Evolutionary conservation across 805 yeast genomes (phyloP).

Genomic region (Saturnispora mendoncae): DNA sequence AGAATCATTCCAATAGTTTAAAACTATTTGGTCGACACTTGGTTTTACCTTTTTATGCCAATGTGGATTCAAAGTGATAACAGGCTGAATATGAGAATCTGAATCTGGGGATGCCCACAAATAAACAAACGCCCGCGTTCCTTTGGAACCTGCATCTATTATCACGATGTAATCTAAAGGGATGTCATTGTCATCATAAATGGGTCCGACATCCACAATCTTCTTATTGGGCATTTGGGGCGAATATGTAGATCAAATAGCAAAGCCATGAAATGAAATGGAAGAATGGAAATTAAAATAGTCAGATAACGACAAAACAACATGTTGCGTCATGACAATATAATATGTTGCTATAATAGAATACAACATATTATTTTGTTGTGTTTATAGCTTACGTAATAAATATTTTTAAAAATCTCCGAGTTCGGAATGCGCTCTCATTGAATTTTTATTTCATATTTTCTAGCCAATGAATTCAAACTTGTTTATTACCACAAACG

Average conservation of each 20-base stretch:
- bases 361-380: too few relatives aligned
- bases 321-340: too few relatives aligned
- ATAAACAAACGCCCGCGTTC: conserved; percentile 53
- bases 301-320: background rate
- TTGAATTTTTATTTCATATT: background rate
- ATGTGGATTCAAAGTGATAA: too few relatives aligned
- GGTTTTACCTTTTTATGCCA: conserved; percentile 50
- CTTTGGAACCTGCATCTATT: conserved; percentile 60
- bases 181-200: conserved; percentile 30
- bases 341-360: too few relatives aligned
- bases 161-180: conserved; percentile 55
- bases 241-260: background rate
- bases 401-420: conserved; percentile 3
- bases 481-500: conserved; percentile 2
- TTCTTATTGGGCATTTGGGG: background rate
- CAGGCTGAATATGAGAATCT: too few relatives aligned
- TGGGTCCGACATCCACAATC: background rate
- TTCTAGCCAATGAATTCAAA: background rate
- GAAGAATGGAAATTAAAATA: too few relatives aligned
- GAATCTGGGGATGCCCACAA: too few relatives aligned
- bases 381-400: background rate
- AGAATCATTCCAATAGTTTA: conserved; percentile 40
- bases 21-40: conserved; percentile 53
- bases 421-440: conserved; percentile 9
- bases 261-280: too few relatives aligned